Base-by-base conservation (phyloP, 257 asterid species). In the Cruciata laevipes region DNA sequence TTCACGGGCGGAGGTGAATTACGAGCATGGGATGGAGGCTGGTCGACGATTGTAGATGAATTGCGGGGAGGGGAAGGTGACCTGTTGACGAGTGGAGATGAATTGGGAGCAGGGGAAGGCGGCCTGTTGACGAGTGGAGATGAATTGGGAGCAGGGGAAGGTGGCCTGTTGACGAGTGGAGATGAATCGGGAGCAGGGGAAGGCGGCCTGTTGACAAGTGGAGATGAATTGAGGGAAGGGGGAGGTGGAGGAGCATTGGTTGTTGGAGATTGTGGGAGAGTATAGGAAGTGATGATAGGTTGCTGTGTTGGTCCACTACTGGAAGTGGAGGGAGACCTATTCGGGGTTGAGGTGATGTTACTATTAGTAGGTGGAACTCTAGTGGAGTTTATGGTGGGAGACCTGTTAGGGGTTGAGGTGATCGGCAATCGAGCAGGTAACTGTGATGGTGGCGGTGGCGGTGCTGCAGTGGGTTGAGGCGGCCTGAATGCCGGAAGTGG, bases 121-220 rank as follows among this genome's bases (percentile, higher is more conserved):
- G 25, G 44, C 18, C 16, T 40, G 49, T 11, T 10, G 49, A 40
- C 17, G 5, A 40, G 77, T 8, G 91, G 85, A 70, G 88, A 74
- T 58, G 21, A 1, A 23, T 74, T 61, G 20, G 5, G 33, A 16
- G 73, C 21, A 57, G 76, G 33, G 23, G 73, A 14, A 1, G 74
- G 70, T 20, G 58, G 33, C 56, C 69, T 10, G 67, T n/a, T 18
- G 71, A 44, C 20, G 40, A 40, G 70, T 27, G 73, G 76, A 3
- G 30, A 57, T 1, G 62, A 5, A 23, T 57, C 24, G 4, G 9
- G 63, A 21, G 73, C 24, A 52, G 74, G 32, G 35, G 74, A 23
- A 23, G 65, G 42, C 30, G 31, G 61, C 31, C 30, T 56, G 61
- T 12, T 20, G 27, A 56, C 21, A 31, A 2, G 14, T 6, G 30